These are phyloP conservation scores for Scedosporium dehoogii DNA, from an alignment of 2,329 filamentous ascomycete genomes.

Conservation along the genomic window DNA sequence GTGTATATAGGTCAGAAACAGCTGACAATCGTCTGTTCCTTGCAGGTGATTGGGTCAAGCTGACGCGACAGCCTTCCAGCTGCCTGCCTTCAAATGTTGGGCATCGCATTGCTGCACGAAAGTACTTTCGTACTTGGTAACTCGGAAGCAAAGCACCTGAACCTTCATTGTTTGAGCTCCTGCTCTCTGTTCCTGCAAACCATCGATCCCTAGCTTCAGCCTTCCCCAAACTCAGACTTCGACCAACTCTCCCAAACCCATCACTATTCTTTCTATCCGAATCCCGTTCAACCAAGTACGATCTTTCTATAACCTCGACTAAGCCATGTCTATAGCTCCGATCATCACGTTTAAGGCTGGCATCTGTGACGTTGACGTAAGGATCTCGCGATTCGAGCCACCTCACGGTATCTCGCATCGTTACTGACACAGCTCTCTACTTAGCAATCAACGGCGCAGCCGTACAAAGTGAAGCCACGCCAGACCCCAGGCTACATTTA, in stretches of 20 bases:
- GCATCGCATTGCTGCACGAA: background rate
- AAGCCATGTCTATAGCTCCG: slow-evolving; percentile 67
- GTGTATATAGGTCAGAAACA: background rate
- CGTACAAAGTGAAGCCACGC: slow-evolving; percentile 63
- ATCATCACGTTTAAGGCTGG: slow-evolving; percentile 97
- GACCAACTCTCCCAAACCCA: background rate
- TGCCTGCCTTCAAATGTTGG: background rate
- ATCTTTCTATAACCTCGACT: background rate
- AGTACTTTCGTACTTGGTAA: background rate
- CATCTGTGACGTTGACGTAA: slow-evolving; percentile 73
- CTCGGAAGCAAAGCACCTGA: background rate
- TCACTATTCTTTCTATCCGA: background rate
- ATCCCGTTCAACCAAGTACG: background rate
- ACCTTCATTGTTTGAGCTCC: slow-evolving; percentile 1
- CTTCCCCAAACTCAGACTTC: background rate
- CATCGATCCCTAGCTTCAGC: background rate
- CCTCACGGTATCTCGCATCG: slow-evolving; percentile 1
- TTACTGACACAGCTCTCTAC: slow-evolving; percentile 1
- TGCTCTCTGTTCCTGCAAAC: background rate
- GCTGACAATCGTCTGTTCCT: background rate
- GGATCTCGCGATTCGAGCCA: slow-evolving; percentile 18
- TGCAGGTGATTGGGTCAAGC: background rate
- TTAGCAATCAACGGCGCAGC: slow-evolving; percentile 29
- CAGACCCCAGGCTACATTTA: slow-evolving; percentile 79
- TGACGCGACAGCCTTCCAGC: slow-evolving; percentile 3